Evolutionary conservation across 106 monocot species (phyloP).

Genomic region (Phalaenopsis equestris): DNA sequence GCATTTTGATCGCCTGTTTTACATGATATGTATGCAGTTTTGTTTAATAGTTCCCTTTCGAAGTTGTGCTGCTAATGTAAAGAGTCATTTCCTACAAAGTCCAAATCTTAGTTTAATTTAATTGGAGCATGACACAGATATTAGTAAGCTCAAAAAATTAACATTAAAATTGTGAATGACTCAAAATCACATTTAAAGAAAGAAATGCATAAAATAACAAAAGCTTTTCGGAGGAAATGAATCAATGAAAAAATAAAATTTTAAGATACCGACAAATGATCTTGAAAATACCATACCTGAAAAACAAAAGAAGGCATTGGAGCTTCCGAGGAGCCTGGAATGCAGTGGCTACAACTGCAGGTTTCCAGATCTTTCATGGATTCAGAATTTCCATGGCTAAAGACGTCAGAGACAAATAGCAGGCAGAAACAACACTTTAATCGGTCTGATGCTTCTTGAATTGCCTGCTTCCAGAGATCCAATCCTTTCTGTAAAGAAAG

Average conservation of each 20-base stretch:
- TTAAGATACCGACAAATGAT: not conserved
- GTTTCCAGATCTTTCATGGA: conserved; percentile 1
- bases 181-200: not conserved
- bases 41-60: not conserved
- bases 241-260: not conserved
- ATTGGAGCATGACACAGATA: not conserved
- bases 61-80: not conserved
- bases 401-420: conserved; percentile 21
- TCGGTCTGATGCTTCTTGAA: conserved; percentile 25
- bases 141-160: not conserved
- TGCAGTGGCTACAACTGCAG: not conserved
- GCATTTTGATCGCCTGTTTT: not conserved
- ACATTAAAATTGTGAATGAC: not conserved
- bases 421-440: conserved; percentile 18
- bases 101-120: not conserved
- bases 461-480: conserved; percentile 16
- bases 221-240: not conserved
- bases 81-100: not conserved
- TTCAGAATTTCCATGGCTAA: conserved; percentile 15
- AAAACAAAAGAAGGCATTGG: conserved; percentile 37
- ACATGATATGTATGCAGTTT: not conserved
- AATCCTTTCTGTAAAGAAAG: conserved; percentile 15
- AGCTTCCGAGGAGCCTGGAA: conserved; percentile 7
- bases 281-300: conserved; percentile 22
- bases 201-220: not conserved